Evolutionary conservation across 2,329 filamentous ascomycete genomes (phyloP), one percentile per base, ranked within the genome.

Genomic region (Pyrenophora graminea): DNA sequence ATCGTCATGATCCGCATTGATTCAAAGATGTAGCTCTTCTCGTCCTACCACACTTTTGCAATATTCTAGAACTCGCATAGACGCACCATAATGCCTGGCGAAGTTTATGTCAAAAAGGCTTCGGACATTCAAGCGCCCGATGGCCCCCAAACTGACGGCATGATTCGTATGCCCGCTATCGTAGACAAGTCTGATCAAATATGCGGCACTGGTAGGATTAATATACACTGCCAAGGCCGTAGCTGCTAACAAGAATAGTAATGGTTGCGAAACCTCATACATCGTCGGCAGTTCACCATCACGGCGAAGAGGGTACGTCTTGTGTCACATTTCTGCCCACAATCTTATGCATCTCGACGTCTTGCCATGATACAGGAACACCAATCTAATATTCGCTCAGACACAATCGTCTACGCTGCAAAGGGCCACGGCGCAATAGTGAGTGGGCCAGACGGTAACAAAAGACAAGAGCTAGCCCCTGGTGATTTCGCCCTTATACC

Each of bases 401-500:
- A 90, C 58, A 85, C 85, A 6, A 86, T 90, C 45, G 80, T 90
- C 42, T 88, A 87, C 63, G 83, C 82, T 9, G 80, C 82, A 9
- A 81, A 80, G 2, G 87, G 88, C 10, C 77, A 78, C 45, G 85
- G 86, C 4, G 74, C 80, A 12, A 77, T 90, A 7, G 77, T 88
- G 3, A 85, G 84, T 17, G 75, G 77, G 18, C 51, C 50, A 4
- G 77, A 80, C 36, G 80, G 83, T 10, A 80, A 79, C 39, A 80
- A 81, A 54, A 79, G 81, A 30, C 79, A 87, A 55, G 75, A 82
- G 15, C 76, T 91, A 6, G 70, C 71, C 1, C 77, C 83, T 0
- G 87, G 88, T 0, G 87, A 90, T 67, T 90, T 88, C 69, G 86
- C 85, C 3, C 79, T 89, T 47, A 81, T 90, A 10, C 87, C 87